Conservation (phyloP, 1,139 yeast genomes). For the Hyphopichia burtonii region DNA sequence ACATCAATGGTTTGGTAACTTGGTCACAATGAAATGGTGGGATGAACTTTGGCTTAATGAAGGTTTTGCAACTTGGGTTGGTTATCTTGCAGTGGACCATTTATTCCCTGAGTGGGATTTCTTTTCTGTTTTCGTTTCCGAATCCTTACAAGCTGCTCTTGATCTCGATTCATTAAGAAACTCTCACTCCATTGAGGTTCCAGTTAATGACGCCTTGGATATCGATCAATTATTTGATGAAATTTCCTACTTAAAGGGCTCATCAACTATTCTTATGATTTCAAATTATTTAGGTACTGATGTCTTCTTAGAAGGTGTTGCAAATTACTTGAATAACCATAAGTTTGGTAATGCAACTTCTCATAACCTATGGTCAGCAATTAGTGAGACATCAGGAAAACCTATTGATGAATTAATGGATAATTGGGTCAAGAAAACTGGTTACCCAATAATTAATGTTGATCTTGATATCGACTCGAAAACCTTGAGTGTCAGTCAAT, state of each 20-base stretch:
- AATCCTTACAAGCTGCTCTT: constrained; percentile 51
- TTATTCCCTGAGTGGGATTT: constrained; percentile 60
- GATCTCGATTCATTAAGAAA: constrained; percentile 51
- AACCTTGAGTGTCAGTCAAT: constrained; percentile 57
- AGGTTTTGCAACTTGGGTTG: constrained; percentile 64
- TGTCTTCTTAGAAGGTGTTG: constrained; percentile 67
- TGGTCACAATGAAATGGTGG: constrained; percentile 67
- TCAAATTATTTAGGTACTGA: constrained; percentile 68
- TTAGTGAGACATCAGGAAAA: constrained; percentile 70
- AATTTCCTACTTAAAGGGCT: constrained; percentile 75
- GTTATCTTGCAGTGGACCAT: constrained; percentile 50
- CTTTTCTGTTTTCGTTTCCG: constrained; percentile 53
- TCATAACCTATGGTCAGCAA: constrained; percentile 75
- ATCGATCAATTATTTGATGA: constrained; percentile 60
- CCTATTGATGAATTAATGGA: constrained; percentile 74
- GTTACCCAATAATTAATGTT: constrained; percentile 78
- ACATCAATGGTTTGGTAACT: constrained; percentile 67
- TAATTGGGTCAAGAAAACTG: constrained; percentile 80
- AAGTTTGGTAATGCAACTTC: constrained; percentile 77
- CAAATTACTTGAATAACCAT: constrained; percentile 66
- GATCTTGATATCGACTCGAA: constrained; percentile 30
- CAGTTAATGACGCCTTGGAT: constrained; percentile 52
- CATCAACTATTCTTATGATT: constrained; percentile 72
- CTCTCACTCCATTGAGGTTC: constrained; percentile 61
- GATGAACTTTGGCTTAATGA: constrained; percentile 64